These are phyloP conservation scores for Lumnitzera littorea DNA, from an alignment of 345 rosid genomes.

Conservation along the genomic window DNA sequence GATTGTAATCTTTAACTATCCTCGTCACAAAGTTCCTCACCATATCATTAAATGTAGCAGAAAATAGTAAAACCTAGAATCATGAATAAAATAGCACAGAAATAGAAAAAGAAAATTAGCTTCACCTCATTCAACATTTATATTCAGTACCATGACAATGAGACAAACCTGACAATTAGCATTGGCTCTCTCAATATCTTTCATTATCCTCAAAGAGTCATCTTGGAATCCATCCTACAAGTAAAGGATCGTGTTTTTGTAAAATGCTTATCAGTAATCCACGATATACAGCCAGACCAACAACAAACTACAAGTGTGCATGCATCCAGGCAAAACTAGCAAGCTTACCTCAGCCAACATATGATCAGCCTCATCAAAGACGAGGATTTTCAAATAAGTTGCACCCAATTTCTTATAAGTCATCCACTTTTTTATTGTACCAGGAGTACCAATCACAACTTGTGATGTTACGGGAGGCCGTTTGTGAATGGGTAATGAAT, in stretches of 20 bases:
- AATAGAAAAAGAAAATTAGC: conserved; percentile 1
- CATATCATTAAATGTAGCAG: conserved; percentile 79
- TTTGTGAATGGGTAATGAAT: conserved; percentile 23
- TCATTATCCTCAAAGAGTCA: conserved; percentile 86
- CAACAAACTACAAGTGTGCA: no score
- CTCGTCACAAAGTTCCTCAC: conserved; percentile 74
- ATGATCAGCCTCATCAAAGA: conserved; percentile 97
- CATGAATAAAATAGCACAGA: not conserved
- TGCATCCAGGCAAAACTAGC: no score
- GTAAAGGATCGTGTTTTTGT: conserved; percentile 1
- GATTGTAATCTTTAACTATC: conserved; percentile 60
- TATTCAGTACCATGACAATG: not conserved
- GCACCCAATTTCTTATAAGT: conserved; percentile 49
- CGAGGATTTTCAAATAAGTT: conserved; percentile 58
- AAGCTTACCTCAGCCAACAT: conserved; percentile 75
- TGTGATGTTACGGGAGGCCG: conserved; percentile 52
- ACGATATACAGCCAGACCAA: not conserved
- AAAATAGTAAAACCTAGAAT: conserved; percentile 71
- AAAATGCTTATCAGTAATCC: not conserved
- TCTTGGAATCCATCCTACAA: conserved; percentile 91
- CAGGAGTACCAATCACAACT: conserved; percentile 95
- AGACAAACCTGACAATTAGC: conserved; percentile 63
- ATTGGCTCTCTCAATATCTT: conserved; percentile 52
- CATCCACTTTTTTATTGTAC: conserved; percentile 80
- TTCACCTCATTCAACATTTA: not conserved